Base-by-base conservation (phyloP, 2,329 filamentous ascomycete genomes). In the Lasiodiplodia citricola region DNA sequence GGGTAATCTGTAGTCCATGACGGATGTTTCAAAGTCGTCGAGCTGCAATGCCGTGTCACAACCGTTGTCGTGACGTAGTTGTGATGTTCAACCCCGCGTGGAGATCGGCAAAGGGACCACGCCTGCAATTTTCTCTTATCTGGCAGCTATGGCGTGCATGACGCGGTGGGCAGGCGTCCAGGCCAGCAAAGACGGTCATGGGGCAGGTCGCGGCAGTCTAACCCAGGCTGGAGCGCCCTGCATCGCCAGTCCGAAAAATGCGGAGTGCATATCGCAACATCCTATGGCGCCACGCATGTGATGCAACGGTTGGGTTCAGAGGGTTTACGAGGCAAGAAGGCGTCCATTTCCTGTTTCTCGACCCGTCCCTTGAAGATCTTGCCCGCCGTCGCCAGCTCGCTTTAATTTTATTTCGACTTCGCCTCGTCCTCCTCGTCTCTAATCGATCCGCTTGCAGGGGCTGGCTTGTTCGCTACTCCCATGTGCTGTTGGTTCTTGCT, bases 221-320 rank as follows among this genome's bases (percentile, higher is more conserved):
- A 47, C 44, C 58, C 13, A 52, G 7, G 13, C 41, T 35, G 13
- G 60, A 51, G 23, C 57, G 21, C 38, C 21, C 23, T 50, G 38
- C n/a, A 37, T 38, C 10, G n/a, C 47, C 23, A 14, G 10, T 28
- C 25, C 47, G 21, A 28, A 28, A 64, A 64, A 38, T 64, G 60
- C 60, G 60, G 60, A 64, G 60, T 52, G 60, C 60, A 54, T 52
- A 64, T 64, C n/a, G 31, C 47, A 25, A n/a, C 41, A 50, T 50
- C 47, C 31, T 64, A 52, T 50, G 60, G 60, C 60, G 60, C 44
- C 60, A 64, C 47, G 60, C 60, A 64, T 52, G 60, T 64, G 60
- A 64, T 52, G 60, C 2, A 38, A 37, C 23, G 47, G 23, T 31
- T 25, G 37, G 18, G n/a, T 58, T n/a, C 13, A 50, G 58, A 37